A percentile compares a stretch with the other conserved stretches of the same genome.
These are phyloP conservation scores for Candida fluviatilis DNA, from an alignment of 805 yeast species.

Conservation along the genomic window DNA sequence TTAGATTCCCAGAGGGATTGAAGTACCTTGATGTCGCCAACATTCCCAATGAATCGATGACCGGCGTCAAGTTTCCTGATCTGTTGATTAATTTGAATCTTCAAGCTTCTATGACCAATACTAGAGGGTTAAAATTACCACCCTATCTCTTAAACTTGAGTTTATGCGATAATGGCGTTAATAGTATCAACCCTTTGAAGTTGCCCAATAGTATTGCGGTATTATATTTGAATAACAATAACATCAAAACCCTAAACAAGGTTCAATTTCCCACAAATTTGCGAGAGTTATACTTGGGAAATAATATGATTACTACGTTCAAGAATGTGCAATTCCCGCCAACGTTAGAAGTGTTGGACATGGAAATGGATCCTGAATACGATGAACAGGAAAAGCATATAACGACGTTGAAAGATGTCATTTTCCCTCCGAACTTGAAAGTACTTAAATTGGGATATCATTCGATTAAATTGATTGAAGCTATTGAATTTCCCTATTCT, in stretches of 20 bases:
- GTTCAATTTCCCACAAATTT: constrained; percentile 35
- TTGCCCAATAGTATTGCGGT: constrained; percentile 37
- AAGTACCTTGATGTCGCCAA: constrained; percentile 36
- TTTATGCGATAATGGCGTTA: constrained; percentile 37
- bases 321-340: constrained; percentile 40
- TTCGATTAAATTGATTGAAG: constrained; percentile 33
- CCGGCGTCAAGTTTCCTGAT: constrained; percentile 44
- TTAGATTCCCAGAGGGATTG: constrained; percentile 35
- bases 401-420: constrained; percentile 38
- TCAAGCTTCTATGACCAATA: constrained; percentile 42
- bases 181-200: constrained; percentile 42
- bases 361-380: constrained; percentile 38
- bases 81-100: constrained; percentile 30
- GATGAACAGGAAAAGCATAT: constrained; percentile 41
- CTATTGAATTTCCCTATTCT: constrained; percentile 33
- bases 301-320: constrained; percentile 40
- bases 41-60: constrained; percentile 44
- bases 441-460: constrained; percentile 37
- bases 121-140: constrained; percentile 41
- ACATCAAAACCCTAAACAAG: constrained; percentile 42
- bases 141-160: constrained; percentile 25
- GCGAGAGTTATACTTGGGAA: constrained; percentile 35
- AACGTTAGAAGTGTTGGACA: constrained; percentile 34
- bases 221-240: constrained; percentile 35
- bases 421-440: constrained; percentile 31